Conservation (phyloP, 305 asterid species). For the Fraxinus greggii region DNA sequence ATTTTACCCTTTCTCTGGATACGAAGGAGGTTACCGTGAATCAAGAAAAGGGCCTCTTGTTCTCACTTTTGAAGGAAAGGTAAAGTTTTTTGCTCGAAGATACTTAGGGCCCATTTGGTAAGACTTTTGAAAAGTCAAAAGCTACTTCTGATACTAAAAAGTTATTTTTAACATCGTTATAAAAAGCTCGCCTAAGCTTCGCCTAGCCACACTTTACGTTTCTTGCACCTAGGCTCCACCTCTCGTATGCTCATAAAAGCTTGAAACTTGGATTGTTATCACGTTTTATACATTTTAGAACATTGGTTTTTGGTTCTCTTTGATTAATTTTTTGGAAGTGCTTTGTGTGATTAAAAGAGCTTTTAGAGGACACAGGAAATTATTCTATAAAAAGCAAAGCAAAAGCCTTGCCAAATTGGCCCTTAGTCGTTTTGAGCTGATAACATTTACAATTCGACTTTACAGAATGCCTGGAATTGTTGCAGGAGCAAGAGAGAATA, state of each 20-base stretch:
- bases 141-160: not conserved
- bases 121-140: not conserved
- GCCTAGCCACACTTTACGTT: not conserved
- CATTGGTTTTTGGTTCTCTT: not conserved
- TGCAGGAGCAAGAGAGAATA: conserved; percentile 64
- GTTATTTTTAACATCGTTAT: not conserved
- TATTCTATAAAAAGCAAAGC: not conserved
- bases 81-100: conserved; percentile 14
- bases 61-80: conserved; percentile 67
- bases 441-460: not conserved
- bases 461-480: conserved; percentile 2
- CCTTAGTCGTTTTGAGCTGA: not conserved
- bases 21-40: conserved; percentile 61
- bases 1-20: conserved; percentile 14
- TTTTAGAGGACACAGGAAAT: not conserved
- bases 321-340: not conserved
- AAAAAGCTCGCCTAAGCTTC: not conserved
- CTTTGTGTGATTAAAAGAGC: not conserved
- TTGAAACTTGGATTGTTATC: not conserved
- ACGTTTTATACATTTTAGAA: not conserved
- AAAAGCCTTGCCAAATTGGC: not conserved
- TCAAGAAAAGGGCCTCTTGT: conserved; percentile 67
- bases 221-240: not conserved
- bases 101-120: not conserved
- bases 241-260: not conserved